phyloP scores from a whole-genome alignment of 768 basidiomycete genomes.

The Lentinus tigrinus region DNA sequence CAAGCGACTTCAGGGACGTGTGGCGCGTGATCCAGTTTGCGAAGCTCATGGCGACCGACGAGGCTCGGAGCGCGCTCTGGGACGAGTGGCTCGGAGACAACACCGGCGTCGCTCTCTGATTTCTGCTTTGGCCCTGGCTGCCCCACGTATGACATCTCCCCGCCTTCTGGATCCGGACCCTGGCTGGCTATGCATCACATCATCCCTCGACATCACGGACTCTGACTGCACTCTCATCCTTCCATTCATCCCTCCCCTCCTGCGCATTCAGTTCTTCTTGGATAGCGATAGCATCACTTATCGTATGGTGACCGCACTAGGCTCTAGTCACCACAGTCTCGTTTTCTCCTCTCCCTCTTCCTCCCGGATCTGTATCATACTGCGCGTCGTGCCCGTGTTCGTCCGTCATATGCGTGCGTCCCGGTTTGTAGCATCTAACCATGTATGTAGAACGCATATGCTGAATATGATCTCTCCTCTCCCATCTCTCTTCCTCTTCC shows the following conservation, averaged over 20 bases:
- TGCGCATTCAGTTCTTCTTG: no score
- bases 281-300: no score
- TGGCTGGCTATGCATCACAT: no score
- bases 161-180: no score
- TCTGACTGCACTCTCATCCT: no score
- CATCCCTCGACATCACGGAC: no score
- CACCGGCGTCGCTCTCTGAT: slow-evolving; percentile 1
- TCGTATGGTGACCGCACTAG: not conserved
- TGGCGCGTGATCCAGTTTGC: slow-evolving; percentile 36
- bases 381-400: not conserved
- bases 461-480: not conserved
- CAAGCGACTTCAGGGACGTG: slow-evolving; percentile 74
- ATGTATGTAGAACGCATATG: not conserved
- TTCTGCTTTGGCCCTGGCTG: not conserved
- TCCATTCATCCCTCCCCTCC: not conserved
- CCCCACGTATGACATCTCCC: no score
- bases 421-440: slow-evolving; percentile 14
- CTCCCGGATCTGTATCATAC: slow-evolving; percentile 3
- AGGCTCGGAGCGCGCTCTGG: slow-evolving; percentile 24
- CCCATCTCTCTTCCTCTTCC: not conserved
- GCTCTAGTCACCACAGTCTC: not conserved
- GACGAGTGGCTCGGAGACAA: slow-evolving; percentile 23
- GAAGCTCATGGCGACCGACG: slow-evolving; percentile 11
- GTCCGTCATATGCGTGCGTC: slow-evolving; percentile 5
- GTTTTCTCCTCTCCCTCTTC: not conserved